A percentile compares a stretch with the other conserved stretches of the same genome.
phyloP scores from a whole-genome alignment of 2,329 filamentous ascomycete genomes.

The Pseudocercospora cruenta region DNA sequence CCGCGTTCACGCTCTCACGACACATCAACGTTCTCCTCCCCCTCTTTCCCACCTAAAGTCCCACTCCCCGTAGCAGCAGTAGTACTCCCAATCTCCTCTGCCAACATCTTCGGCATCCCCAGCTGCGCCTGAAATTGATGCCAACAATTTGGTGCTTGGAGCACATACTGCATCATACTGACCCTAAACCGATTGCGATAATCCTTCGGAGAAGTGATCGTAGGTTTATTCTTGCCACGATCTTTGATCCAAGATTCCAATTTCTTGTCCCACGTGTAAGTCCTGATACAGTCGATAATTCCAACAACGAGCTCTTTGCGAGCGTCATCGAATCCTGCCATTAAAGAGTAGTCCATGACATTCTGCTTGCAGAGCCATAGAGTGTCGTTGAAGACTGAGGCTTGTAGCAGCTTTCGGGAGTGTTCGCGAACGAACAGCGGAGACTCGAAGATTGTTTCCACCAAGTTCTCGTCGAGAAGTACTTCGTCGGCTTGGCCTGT shows the following conservation, averaged over 20 bases:
- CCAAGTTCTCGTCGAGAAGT: constrained; percentile 95
- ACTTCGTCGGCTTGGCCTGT: constrained; percentile 97
- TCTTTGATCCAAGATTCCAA: constrained; percentile 99
- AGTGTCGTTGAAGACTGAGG: constrained; percentile 96
- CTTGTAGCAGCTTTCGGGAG: constrained; percentile 87
- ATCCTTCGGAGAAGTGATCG: constrained; percentile 95
- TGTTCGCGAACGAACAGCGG: constrained; percentile 95
- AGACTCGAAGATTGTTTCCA: constrained; percentile 97
- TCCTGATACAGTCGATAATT: constrained; percentile 97
- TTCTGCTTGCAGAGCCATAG: constrained; percentile 92
- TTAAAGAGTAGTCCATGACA: constrained; percentile 98
- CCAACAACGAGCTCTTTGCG: constrained; percentile 92
- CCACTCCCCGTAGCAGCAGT: background rate
- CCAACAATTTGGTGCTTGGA: constrained; percentile 77
- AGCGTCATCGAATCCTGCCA: constrained; percentile 94
- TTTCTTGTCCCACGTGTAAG: constrained; percentile 99
- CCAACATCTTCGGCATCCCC: constrained; percentile 37
- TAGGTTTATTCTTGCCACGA: constrained; percentile 83
- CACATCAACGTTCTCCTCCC: background rate
- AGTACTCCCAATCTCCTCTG: constrained; percentile 23
- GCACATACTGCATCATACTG: constrained; percentile 89
- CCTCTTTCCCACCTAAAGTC: background rate
- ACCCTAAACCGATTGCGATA: constrained; percentile 96
- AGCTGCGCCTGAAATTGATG: constrained; percentile 62
- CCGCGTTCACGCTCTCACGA: background rate